These are phyloP conservation scores for Xylariales sp. DNA, from an alignment of 2,329 filamentous ascomycete genomes.

Conservation along the genomic window DNA sequence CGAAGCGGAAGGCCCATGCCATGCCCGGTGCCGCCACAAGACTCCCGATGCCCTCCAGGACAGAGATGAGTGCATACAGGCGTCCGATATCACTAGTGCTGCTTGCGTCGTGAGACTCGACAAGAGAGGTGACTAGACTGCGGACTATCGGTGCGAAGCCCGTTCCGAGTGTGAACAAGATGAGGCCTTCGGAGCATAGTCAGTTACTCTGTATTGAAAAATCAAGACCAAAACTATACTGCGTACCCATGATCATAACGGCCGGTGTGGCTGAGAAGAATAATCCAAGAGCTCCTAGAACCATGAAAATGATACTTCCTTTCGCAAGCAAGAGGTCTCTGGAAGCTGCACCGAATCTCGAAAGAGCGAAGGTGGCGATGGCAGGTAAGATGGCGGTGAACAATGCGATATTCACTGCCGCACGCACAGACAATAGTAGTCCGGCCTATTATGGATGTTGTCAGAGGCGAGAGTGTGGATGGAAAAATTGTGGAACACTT, in stretches of 20 bases:
- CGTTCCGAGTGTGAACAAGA: conserved; percentile 1
- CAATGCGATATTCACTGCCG: conserved; percentile 1
- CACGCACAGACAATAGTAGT: not conserved
- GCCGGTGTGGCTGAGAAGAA: not conserved
- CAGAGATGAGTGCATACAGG: conserved; percentile 3
- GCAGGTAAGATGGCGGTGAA: not conserved
- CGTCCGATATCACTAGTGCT: conserved; percentile 1
- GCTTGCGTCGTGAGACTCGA: not conserved
- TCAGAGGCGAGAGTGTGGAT: not conserved
- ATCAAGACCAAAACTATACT: not conserved
- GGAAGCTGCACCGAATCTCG: not conserved
- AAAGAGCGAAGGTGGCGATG: conserved; percentile 1
- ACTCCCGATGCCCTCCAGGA: conserved; percentile 3
- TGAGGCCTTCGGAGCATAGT: not conserved
- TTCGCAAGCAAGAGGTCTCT: conserved; percentile 1
- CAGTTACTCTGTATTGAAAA: not conserved
- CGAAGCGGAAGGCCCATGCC: conserved; percentile 2
- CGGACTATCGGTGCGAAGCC: conserved; percentile 1
- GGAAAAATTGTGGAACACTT: not conserved
- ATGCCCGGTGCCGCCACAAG: conserved; percentile 1
- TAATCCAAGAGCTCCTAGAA: not conserved
- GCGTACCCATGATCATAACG: conserved; percentile 3
- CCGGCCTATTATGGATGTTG: not conserved
- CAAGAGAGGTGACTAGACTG: conserved; percentile 3
- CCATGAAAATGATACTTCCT: not conserved